A percentile compares a stretch with the other conserved stretches of the same genome.
These are phyloP conservation scores for Colletotrichum tamarilloi DNA, from an alignment of 2,329 filamentous ascomycete species.

Conservation along the genomic window DNA sequence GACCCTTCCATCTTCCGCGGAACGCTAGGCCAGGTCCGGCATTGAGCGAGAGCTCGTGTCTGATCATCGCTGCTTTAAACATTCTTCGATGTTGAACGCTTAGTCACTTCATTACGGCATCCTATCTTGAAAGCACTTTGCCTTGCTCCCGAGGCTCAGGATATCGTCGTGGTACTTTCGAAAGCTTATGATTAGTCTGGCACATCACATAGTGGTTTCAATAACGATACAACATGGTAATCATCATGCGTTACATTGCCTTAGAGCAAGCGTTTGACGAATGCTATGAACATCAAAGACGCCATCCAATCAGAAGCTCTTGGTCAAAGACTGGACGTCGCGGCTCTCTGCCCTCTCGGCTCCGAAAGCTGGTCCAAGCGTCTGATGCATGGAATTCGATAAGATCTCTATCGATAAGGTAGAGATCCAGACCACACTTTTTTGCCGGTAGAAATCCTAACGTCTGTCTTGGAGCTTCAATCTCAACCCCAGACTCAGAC, in stretches of 20 bases:
- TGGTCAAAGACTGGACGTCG: background rate
- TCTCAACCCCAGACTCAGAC: background rate
- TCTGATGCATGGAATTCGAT: constrained; percentile 22
- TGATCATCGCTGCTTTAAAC: background rate
- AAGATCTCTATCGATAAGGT: constrained; percentile 6
- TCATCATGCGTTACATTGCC: background rate
- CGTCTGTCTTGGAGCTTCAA: background rate
- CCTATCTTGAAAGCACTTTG: background rate
- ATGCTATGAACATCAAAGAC: background rate
- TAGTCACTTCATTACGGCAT: background rate
- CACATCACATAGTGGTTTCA: background rate
- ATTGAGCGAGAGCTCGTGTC: constrained; percentile 11
- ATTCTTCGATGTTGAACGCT: background rate
- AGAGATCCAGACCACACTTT: constrained; percentile 16
- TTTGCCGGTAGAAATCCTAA: background rate
- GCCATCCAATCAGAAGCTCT: background rate
- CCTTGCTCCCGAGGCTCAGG: background rate
- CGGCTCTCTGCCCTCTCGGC: background rate
- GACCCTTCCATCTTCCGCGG: constrained; percentile 31
- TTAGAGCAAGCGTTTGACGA: background rate
- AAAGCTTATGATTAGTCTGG: background rate
- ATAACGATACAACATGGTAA: background rate
- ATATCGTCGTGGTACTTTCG: background rate
- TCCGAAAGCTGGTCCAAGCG: constrained; percentile 29
- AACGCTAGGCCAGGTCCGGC: constrained; percentile 19